Percentiles rank a stretch among this genome's conserved stretches.
Evolutionary conservation across 2,329 filamentous ascomycete genomes (phyloP).

Genomic region (Colletotrichum sp.): DNA sequence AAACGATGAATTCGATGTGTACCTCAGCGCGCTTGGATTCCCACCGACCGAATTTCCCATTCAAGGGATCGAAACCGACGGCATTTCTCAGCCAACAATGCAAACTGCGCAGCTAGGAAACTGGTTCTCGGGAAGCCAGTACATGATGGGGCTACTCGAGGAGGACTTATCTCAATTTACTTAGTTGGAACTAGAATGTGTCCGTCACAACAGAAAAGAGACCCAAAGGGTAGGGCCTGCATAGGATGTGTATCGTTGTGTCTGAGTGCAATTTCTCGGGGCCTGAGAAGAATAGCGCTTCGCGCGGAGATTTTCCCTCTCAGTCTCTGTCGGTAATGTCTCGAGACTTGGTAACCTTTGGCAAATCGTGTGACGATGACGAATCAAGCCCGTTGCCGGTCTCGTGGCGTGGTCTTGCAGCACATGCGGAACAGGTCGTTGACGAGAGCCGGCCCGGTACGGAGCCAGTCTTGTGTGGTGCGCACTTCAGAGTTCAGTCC

Average conservation of each 20-base stretch:
- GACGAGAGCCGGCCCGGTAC: neutral
- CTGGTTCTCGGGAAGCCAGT: slow-evolving; percentile 70
- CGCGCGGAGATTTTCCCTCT: neutral
- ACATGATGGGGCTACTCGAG: slow-evolving; percentile 69
- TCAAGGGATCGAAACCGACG: slow-evolving; percentile 31
- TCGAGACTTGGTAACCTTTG: neutral
- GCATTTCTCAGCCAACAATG: slow-evolving; percentile 27
- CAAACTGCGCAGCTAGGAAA: slow-evolving; percentile 59
- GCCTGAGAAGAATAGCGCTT: neutral
- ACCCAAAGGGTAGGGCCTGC: neutral
- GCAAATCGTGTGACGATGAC: neutral
- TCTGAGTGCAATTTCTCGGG: neutral
- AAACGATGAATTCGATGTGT: slow-evolving; percentile 67
- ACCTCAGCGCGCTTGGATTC: slow-evolving; percentile 67
- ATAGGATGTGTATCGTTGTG: neutral
- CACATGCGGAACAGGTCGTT: neutral
- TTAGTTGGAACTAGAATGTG: neutral
- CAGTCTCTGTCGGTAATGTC: neutral
- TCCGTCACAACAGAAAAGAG: neutral
- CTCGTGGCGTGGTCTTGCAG: neutral
- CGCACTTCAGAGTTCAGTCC: slow-evolving; percentile 47
- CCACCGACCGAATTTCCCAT: slow-evolving; percentile 45
- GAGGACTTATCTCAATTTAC: slow-evolving; percentile 58
- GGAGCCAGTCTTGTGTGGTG: neutral
- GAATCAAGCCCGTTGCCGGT: neutral